These are phyloP conservation scores for Verticillium nonalfalfae DNA, from an alignment of 2,329 filamentous ascomycete genomes.

Conservation along the genomic window DNA sequence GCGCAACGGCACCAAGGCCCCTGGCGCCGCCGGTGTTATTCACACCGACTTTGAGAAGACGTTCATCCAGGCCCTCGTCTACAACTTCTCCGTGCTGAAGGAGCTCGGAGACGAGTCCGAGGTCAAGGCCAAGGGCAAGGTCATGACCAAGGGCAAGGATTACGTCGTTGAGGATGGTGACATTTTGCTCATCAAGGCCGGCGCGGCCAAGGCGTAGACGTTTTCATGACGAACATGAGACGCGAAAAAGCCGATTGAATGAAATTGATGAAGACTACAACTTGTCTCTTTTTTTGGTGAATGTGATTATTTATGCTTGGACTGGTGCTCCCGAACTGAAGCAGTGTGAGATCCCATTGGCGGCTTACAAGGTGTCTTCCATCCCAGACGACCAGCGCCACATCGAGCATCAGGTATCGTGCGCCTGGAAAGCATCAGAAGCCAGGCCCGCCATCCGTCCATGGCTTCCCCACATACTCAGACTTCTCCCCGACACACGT, in stretches of 20 bases:
- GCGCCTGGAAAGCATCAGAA: background rate
- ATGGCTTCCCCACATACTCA: background rate
- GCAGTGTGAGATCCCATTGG: no score
- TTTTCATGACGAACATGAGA: conserved; percentile 7
- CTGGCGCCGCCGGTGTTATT: conserved; percentile 94
- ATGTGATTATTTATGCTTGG: background rate
- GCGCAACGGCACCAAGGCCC: conserved; percentile 92
- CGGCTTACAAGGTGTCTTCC: no score
- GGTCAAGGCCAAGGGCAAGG: conserved; percentile 89
- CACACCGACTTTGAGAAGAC: conserved; percentile 99
- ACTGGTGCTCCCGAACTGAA: no score
- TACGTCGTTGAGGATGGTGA: conserved; percentile 84
- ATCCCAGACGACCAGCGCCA: no score
- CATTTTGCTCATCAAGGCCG: conserved; percentile 82
- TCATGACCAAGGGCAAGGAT: conserved; percentile 98
- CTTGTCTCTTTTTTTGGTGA: background rate
- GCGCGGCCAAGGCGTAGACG: conserved; percentile 65
- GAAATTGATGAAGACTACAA: background rate
- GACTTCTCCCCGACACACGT: conserved; percentile 16
- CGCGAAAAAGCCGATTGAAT: background rate
- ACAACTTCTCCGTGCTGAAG: conserved; percentile 77
- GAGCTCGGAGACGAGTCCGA: conserved; percentile 84
- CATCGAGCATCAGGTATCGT: no score
- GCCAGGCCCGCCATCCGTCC: background rate
- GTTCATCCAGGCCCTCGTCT: conserved; percentile 93